A percentile compares a stretch with the other conserved stretches of the same genome.
Evolutionary conservation across 1,284 basidiomycete species (phyloP).

Genomic region (Schizophyllum commune): DNA sequence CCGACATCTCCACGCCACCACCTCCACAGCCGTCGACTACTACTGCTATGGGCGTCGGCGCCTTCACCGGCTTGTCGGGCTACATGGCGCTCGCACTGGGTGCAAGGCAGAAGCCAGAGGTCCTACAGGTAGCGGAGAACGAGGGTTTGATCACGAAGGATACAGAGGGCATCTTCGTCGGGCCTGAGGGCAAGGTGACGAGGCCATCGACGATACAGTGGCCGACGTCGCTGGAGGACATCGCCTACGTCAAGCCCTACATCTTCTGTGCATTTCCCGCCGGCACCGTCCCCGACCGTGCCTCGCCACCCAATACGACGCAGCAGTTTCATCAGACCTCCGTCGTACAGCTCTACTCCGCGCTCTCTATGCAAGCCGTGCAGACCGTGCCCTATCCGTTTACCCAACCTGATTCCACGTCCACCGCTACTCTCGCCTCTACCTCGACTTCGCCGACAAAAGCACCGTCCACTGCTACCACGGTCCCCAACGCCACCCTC

Average conservation of each 20-base stretch:
- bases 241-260: constrained; percentile 80
- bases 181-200: constrained; percentile 59
- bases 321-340: constrained; percentile 31
- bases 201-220: constrained; percentile 61
- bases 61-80: constrained; percentile 74
- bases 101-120: constrained; percentile 61
- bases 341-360: constrained; percentile 73
- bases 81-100: constrained; percentile 85
- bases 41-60: constrained; percentile 52
- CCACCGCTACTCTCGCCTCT: neutral
- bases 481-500: constrained; percentile 38
- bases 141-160: constrained; percentile 78
- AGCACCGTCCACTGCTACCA: constrained; percentile 10
- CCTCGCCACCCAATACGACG: constrained; percentile 13
- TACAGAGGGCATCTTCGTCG: constrained; percentile 68
- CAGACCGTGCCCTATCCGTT: constrained; percentile 69
- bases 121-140: constrained; percentile 52
- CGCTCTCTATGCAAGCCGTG: constrained; percentile 57
- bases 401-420: constrained; percentile 5
- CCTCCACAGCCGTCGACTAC: constrained; percentile 26
- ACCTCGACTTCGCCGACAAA: neutral
- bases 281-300: constrained; percentile 42
- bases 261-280: constrained; percentile 75
- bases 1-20: constrained; percentile 39
- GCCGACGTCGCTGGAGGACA: constrained; percentile 77